A percentile compares a stretch with the other conserved stretches of the same genome.
Evolutionary conservation across 768 basidiomycete genomes (phyloP).

Genomic region (Vararia minispora): DNA sequence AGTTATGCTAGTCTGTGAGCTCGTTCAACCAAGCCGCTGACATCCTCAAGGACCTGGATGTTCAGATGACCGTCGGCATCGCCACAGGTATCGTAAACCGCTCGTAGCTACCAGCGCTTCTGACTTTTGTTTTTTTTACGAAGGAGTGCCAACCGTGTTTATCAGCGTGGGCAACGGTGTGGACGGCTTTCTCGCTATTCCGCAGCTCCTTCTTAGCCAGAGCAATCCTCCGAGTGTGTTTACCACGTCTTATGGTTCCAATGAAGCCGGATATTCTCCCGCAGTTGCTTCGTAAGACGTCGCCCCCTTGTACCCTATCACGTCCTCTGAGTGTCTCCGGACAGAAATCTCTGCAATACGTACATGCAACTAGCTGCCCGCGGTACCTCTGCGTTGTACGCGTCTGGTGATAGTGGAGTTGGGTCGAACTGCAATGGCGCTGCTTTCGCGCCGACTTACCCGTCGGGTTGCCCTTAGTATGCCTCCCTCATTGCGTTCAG

Average conservation of each 20-base stretch:
- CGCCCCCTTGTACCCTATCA: background rate
- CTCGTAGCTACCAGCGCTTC: too few species aligned
- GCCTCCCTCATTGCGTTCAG: too few species aligned
- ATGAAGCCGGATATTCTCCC: background rate
- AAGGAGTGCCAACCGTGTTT: too few species aligned
- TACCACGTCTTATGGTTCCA: background rate
- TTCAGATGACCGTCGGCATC: slow-evolving; percentile 27
- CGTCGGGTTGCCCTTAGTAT: slow-evolving; percentile 13
- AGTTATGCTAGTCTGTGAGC: background rate
- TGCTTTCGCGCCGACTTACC: slow-evolving; percentile 7
- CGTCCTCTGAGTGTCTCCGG: background rate
- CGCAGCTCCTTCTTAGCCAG: slow-evolving; percentile 5
- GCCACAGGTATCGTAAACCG: slow-evolving; percentile 18
- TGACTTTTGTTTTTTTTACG: too few species aligned
- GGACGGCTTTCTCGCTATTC: slow-evolving; percentile 7
- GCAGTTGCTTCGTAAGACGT: background rate
- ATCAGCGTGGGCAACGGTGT: too few species aligned
- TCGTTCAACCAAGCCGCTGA: too few species aligned
- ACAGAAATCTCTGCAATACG: slow-evolving; percentile 5
- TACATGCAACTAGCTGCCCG: slow-evolving; percentile 7
- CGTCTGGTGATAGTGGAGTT: slow-evolving; percentile 13
- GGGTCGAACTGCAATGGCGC: slow-evolving; percentile 1
- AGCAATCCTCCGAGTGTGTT: slow-evolving; percentile 4
- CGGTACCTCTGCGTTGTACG: slow-evolving; percentile 5
- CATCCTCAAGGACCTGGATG: slow-evolving; percentile 22